Conservation (phyloP, 495 filamentous ascomycete species). For the Gamarada debralockiae region DNA sequence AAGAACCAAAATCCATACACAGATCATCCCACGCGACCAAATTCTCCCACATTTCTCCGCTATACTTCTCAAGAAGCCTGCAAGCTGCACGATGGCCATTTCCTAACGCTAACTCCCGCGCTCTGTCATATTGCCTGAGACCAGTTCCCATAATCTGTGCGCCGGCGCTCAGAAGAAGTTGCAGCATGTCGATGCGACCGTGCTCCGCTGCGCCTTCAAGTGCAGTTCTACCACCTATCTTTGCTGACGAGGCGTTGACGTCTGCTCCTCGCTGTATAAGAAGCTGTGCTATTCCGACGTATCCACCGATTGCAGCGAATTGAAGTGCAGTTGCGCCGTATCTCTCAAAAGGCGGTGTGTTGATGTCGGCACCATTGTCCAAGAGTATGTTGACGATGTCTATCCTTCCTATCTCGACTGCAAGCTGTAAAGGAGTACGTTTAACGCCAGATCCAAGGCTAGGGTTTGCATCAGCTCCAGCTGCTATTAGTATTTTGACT, state of each 20-base stretch:
- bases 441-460: conserved; percentile 15
- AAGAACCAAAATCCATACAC: conserved; percentile 1
- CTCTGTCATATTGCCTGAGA: conserved; percentile 2
- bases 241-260: conserved; percentile 28
- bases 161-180: conserved; percentile 14
- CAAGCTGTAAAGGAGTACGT: conserved; percentile 36
- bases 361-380: conserved; percentile 20
- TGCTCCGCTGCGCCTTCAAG: conserved; percentile 40
- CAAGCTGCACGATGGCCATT: conserved; percentile 5
- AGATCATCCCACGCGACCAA: conserved; percentile 4
- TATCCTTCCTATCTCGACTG: conserved; percentile 39
- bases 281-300: conserved; percentile 17
- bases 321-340: conserved; percentile 30
- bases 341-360: neutral
- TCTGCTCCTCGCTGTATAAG: conserved; percentile 26
- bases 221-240: conserved; percentile 31
- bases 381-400: conserved; percentile 42
- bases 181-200: conserved; percentile 38
- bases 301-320: conserved; percentile 27
- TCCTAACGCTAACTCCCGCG: conserved; percentile 1
- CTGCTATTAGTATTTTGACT: conserved; percentile 4
- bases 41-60: conserved; percentile 1
- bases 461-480: conserved; percentile 8
- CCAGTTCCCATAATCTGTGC: conserved; percentile 5
- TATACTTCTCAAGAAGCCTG: conserved; percentile 9